A percentile compares a stretch with the other conserved stretches of the same genome.
Evolutionary conservation across 441 rosid species (phyloP).

Genomic region (Rhodomyrtus psidioides): DNA sequence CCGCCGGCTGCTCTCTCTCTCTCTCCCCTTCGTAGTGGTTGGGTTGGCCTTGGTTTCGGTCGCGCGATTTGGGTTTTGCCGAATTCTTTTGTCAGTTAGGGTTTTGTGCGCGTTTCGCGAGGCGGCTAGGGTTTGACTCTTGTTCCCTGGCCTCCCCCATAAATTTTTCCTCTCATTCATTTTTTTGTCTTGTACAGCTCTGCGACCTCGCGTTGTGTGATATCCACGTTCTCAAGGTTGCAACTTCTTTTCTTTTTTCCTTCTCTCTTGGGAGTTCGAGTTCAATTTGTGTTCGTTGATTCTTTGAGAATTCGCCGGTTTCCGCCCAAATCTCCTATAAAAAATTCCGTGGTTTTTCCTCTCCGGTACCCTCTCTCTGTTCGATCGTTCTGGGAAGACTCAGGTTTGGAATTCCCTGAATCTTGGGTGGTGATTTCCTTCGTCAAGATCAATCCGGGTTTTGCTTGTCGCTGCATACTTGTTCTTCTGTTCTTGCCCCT

Average conservation of each 20-base stretch:
- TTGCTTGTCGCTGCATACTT: background rate
- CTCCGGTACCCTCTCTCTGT: background rate
- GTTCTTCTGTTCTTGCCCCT: background rate
- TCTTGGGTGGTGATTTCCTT: background rate
- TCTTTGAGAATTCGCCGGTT: background rate
- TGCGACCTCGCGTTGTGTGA: background rate
- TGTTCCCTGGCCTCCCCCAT: background rate
- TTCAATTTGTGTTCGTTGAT: background rate
- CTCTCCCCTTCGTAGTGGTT: background rate
- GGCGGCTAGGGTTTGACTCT: background rate
- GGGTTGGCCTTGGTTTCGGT: background rate
- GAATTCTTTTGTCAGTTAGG: background rate
- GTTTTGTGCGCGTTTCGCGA: background rate
- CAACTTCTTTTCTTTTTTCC: background rate
- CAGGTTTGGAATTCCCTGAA: background rate
- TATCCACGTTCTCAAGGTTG: background rate
- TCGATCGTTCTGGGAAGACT: background rate
- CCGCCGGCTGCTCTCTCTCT: background rate
- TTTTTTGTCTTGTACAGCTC: background rate
- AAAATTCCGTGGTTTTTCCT: background rate
- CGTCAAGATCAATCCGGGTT: background rate
- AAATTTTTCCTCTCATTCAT: background rate
- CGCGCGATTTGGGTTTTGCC: background rate
- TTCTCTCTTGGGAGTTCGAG: background rate
- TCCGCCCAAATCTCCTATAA: background rate